Conservation (phyloP, 1,284 basidiomycete genomes). For the Trichosporon ovoides region DNA sequence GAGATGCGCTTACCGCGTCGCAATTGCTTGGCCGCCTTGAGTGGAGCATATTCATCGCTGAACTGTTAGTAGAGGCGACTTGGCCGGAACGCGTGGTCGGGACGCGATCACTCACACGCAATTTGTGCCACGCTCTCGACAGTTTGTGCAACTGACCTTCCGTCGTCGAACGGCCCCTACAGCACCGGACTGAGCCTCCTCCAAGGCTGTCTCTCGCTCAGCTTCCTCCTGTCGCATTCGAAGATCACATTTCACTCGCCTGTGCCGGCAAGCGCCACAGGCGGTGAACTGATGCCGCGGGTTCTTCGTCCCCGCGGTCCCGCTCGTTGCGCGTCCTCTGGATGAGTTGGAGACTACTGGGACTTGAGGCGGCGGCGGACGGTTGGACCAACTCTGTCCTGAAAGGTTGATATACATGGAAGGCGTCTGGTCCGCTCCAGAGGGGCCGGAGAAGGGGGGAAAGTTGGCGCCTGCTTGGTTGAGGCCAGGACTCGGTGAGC, state of each 20-base stretch:
- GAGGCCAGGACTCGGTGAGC: neutral
- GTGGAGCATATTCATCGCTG: constrained; percentile 77
- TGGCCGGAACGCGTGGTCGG: neutral
- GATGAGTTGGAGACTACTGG: neutral
- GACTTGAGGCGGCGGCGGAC: neutral
- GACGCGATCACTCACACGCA: constrained; percentile 61
- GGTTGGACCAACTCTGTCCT: neutral
- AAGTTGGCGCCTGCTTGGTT: constrained; percentile 1
- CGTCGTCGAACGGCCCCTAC: neutral
- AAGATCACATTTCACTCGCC: constrained; percentile 54
- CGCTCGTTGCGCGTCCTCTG: neutral
- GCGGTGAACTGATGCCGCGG: constrained; percentile 65
- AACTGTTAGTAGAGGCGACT: neutral
- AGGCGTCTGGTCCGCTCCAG: neutral
- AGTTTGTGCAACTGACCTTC: constrained; percentile 66
- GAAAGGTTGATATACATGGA: neutral
- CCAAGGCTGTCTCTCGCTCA: constrained; percentile 12
- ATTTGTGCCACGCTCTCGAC: constrained; percentile 73
- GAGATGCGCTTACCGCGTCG: constrained; percentile 75
- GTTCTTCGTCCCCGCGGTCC: constrained; percentile 52
- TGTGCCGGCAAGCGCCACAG: constrained; percentile 81
- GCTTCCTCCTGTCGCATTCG: constrained; percentile 40
- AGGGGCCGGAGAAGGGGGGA: neutral
- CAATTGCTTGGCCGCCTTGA: constrained; percentile 77
- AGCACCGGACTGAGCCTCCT: constrained; percentile 9